Evolutionary conservation across 306 rosid genomes (phyloP).

Genomic region (Rubus idaeus): DNA sequence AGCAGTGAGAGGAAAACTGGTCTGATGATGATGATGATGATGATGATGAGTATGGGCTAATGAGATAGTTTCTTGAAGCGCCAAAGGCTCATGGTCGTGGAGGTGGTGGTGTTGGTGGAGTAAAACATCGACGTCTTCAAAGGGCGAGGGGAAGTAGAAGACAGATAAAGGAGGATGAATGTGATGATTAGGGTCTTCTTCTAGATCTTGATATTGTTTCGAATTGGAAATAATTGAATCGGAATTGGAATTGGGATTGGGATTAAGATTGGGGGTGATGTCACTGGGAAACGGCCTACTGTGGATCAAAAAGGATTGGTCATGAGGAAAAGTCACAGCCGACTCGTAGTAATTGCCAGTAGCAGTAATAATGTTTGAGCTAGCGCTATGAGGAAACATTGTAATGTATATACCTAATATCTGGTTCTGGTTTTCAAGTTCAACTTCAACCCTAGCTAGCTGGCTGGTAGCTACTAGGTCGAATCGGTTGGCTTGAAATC

Average conservation of each 20-base stretch:
- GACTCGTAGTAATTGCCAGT: background rate
- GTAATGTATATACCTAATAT: background rate
- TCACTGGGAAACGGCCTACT: constrained; percentile 40
- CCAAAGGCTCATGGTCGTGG: constrained; percentile 18
- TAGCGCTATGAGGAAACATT: background rate
- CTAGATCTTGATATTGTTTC: constrained; percentile 24
- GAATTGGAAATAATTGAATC: constrained; percentile 7
- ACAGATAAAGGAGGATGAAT: constrained; percentile 39
- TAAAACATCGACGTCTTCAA: constrained; percentile 42
- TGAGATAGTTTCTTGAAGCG: background rate
- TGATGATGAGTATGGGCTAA: background rate
- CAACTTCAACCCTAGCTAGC: background rate
- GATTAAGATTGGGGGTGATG: background rate
- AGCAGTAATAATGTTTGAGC: background rate
- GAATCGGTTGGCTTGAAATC: background rate
- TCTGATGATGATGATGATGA: constrained; percentile 5
- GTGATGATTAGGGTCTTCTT: background rate
- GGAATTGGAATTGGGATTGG: constrained; percentile 12
- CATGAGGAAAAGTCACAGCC: constrained; percentile 39
- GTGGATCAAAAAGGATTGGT: constrained; percentile 25
- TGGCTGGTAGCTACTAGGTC: background rate
- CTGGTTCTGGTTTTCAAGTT: background rate
- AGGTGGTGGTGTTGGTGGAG: constrained; percentile 23
- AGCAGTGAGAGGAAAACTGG: background rate
- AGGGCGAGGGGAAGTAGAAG: constrained; percentile 51